phyloP scores from a whole-genome alignment of 805 yeast genomes.

The Lachancea cidri region DNA sequence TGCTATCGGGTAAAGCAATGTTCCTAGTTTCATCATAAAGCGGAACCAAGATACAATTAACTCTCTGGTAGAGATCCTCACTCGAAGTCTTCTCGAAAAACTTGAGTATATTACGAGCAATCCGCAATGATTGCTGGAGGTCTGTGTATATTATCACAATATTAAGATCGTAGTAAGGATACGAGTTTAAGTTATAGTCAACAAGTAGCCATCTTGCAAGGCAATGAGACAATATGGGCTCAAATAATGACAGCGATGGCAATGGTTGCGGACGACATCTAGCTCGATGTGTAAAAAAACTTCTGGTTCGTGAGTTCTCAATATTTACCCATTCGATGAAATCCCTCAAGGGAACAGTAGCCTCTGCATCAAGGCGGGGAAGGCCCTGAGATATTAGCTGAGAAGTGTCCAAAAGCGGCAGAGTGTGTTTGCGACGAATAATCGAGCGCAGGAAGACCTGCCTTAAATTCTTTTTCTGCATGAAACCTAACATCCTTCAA shows the following conservation, averaged over 20 bases:
- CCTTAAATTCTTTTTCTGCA: too few species aligned
- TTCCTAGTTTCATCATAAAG: slow-evolving; percentile 13
- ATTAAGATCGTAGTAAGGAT: slow-evolving; percentile 62
- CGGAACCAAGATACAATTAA: slow-evolving; percentile 26
- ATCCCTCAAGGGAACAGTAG: slow-evolving; percentile 7
- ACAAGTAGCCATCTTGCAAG: slow-evolving; percentile 73
- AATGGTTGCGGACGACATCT: neutral
- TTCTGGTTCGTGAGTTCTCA: neutral
- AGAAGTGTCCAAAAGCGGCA: slow-evolving; percentile 7
- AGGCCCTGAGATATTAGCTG: slow-evolving; percentile 7
- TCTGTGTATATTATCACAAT: slow-evolving; percentile 26
- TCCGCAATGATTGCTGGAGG: slow-evolving; percentile 18
- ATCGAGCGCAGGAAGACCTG: too few species aligned
- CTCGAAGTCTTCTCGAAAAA: slow-evolving; percentile 17
- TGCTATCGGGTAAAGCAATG: slow-evolving; percentile 1
- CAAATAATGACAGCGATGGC: slow-evolving; percentile 4
- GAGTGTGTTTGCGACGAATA: slow-evolving; percentile 1
- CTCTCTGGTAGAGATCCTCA: slow-evolving; percentile 20
- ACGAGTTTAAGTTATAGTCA: slow-evolving; percentile 61
- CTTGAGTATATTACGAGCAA: slow-evolving; percentile 17
- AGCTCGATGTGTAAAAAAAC: slow-evolving; percentile 5
- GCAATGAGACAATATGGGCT: slow-evolving; percentile 19
- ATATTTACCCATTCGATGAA: slow-evolving; percentile 8
- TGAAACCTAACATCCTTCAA: too few species aligned
- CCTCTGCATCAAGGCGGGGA: slow-evolving; percentile 4